Conservation (phyloP, 2,329 filamentous ascomycete species). For the Fusarium fujikuroi region DNA sequence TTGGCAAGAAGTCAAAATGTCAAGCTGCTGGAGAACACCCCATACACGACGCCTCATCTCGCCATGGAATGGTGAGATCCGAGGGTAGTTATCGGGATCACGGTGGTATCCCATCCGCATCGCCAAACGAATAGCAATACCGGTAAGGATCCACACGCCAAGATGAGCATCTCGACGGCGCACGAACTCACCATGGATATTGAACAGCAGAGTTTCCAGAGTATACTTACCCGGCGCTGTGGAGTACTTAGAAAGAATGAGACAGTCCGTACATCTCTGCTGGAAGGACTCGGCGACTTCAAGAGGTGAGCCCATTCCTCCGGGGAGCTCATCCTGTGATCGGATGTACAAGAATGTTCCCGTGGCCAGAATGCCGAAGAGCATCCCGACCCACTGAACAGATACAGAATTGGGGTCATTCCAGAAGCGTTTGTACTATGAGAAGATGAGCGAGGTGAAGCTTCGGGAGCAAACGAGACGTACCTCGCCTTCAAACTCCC, state of each 20-base stretch:
- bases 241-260: constrained; percentile 27
- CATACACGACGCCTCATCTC: constrained; percentile 36
- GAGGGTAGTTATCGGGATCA: constrained; percentile 14
- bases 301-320: constrained; percentile 12
- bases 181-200: constrained; percentile 30
- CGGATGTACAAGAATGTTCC: constrained; percentile 28
- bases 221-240: constrained; percentile 18
- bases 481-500: constrained; percentile 35
- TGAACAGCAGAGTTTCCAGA: constrained; percentile 27
- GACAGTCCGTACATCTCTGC: constrained; percentile 28
- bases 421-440: constrained; percentile 32
- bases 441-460: fast-evolving
- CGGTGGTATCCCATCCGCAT: constrained; percentile 40
- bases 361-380: constrained; percentile 27
- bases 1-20: constrained; percentile 27
- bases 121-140: constrained; percentile 25
- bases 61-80: constrained; percentile 23
- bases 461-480: fast-evolving
- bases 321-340: constrained; percentile 18
- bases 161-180: constrained; percentile 25
- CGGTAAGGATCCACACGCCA: constrained; percentile 24
- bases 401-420: neutral
- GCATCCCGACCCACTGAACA: constrained; percentile 25
- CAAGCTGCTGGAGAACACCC: constrained; percentile 26
- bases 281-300: constrained; percentile 21